Conservation (phyloP, 495 filamentous ascomycete species). For the Apodospora peruviana region DNA sequence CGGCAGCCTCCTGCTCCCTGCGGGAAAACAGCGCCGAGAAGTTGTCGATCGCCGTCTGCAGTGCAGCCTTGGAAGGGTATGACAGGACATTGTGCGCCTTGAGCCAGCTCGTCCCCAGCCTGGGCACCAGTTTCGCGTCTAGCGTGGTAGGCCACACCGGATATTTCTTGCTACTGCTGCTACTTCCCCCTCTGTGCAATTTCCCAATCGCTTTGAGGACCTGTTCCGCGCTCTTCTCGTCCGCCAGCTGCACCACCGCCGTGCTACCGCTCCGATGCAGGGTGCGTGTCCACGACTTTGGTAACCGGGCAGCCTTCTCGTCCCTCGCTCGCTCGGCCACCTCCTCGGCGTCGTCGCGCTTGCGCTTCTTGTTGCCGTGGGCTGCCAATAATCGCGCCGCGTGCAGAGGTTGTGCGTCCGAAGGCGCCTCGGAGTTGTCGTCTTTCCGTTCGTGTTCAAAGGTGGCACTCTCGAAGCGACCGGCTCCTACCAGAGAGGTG, state of each 20-base stretch:
- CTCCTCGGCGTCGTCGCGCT: constrained; percentile 49
- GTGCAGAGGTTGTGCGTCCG: constrained; percentile 33
- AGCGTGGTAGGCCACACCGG: constrained; percentile 56
- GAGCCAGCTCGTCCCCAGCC: constrained; percentile 59
- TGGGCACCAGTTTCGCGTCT: constrained; percentile 43
- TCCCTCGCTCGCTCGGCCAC: constrained; percentile 43
- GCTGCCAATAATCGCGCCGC: constrained; percentile 33
- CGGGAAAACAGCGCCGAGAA: constrained; percentile 72
- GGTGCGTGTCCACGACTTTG: constrained; percentile 69
- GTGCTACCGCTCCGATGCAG: constrained; percentile 67
- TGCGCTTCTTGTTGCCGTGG: constrained; percentile 65
- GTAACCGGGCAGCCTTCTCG: constrained; percentile 49
- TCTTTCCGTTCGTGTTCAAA: constrained; percentile 55
- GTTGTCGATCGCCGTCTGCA: constrained; percentile 68
- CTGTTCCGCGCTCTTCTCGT: constrained; percentile 64
- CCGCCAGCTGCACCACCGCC: constrained; percentile 77
- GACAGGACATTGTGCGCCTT: constrained; percentile 56
- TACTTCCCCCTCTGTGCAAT: constrained; percentile 52
- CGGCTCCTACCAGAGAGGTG: constrained; percentile 59
- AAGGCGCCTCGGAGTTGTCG: constrained; percentile 10
- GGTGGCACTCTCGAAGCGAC: constrained; percentile 66
- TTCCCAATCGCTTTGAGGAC: constrained; percentile 69
- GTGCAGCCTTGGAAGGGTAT: constrained; percentile 57
- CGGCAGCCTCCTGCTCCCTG: constrained; percentile 60
- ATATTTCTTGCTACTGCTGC: constrained; percentile 46